phyloP scores from a whole-genome alignment of 768 basidiomycete species.

The Auricularia heimuer region DNA sequence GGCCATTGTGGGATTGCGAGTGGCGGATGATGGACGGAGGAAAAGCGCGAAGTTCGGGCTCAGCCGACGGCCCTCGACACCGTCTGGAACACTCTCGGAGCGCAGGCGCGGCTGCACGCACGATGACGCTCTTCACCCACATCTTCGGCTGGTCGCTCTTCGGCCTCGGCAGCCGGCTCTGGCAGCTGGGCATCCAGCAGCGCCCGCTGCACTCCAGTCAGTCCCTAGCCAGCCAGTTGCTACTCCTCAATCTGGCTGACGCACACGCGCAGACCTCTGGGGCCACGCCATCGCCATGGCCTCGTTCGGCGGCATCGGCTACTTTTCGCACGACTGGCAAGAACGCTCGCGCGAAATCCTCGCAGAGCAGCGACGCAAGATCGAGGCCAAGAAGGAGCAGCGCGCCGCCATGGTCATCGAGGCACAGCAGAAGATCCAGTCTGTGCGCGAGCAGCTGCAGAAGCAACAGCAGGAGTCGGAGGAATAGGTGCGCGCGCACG shows the following conservation, averaged over 20 bases:
- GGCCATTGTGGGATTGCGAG: not conserved
- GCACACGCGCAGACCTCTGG: constrained; percentile 44
- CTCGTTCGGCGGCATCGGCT: constrained; percentile 63
- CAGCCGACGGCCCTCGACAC: not conserved
- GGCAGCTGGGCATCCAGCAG: constrained; percentile 80
- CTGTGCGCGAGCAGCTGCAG: too few relatives aligned
- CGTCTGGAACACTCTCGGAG: not conserved
- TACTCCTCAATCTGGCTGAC: not conserved
- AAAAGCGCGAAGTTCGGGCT: not conserved
- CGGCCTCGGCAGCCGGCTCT: constrained; percentile 74
- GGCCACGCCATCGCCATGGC: constrained; percentile 63
- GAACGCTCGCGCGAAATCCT: constrained; percentile 49
- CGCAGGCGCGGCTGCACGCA: not conserved
- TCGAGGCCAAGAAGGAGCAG: not conserved
- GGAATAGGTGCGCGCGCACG: too few relatives aligned
- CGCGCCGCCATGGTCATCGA: not conserved
- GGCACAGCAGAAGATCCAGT: not conserved
- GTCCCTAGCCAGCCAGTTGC: constrained; percentile 18
- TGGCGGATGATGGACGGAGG: not conserved
- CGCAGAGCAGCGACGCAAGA: constrained; percentile 40
- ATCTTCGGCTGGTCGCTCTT: constrained; percentile 71
- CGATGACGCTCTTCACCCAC: constrained; percentile 58
- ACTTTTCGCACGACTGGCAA: constrained; percentile 66
- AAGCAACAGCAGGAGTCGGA: too few relatives aligned
- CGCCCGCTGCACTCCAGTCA: constrained; percentile 71